These are phyloP conservation scores for Candida hungchunana DNA, from an alignment of 805 yeast species.

Conservation along the genomic window DNA sequence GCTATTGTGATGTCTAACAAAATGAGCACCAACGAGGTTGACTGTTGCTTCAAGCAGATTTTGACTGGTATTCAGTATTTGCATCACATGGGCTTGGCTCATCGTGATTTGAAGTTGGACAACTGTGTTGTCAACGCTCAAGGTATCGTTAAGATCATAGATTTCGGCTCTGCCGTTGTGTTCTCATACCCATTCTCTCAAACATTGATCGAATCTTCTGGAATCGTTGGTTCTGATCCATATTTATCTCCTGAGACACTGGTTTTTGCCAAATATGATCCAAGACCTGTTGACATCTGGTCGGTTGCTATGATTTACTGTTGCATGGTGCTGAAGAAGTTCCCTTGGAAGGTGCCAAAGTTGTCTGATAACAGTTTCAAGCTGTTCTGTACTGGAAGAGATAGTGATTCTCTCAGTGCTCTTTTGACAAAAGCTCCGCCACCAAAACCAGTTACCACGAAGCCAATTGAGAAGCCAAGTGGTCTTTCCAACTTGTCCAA, in stretches of 20 bases:
- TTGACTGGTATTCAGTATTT: constrained; percentile 76
- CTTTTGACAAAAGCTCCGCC: constrained; percentile 52
- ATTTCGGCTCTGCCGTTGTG: constrained; percentile 91
- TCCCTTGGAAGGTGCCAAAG: constrained; percentile 94
- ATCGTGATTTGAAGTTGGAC: constrained; percentile 86
- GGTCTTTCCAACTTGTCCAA: constrained; percentile 26
- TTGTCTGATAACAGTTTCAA: constrained; percentile 77
- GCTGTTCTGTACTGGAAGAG: constrained; percentile 69
- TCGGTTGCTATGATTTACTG: constrained; percentile 86
- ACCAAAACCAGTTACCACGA: constrained; percentile 32
- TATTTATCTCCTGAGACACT: constrained; percentile 90
- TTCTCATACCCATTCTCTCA: constrained; percentile 82
- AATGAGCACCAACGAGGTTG: constrained; percentile 74
- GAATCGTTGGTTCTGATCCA: constrained; percentile 87
- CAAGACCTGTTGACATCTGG: constrained; percentile 94
- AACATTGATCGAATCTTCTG: constrained; percentile 69
- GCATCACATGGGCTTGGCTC: constrained; percentile 83
- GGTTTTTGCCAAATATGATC: constrained; percentile 78
- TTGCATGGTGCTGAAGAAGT: constrained; percentile 86
- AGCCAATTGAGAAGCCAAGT: constrained; percentile 18
- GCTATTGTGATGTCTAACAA: constrained; percentile 93
- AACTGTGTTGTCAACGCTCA: constrained; percentile 81
- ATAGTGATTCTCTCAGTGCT: constrained; percentile 63
- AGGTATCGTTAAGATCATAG: constrained; percentile 86
- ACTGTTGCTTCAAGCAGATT: constrained; percentile 87